phyloP scores from a whole-genome alignment of 805 yeast species.

The Candida dajiaensis region DNA sequence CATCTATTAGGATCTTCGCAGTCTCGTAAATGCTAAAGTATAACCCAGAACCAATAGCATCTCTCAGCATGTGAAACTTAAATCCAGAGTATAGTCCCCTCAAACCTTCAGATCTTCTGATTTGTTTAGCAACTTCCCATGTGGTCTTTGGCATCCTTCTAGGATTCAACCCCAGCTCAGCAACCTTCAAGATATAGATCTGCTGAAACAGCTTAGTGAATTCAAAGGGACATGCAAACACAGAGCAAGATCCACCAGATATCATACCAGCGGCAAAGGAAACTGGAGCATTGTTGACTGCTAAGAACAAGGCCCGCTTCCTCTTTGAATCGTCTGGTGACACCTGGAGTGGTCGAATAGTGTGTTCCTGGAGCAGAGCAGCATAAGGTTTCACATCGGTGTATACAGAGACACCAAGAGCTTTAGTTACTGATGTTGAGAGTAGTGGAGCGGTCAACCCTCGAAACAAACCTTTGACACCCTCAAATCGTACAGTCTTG shows the following conservation, averaged over 20 bases:
- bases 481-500: conserved; percentile 54
- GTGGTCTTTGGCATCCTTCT: conserved; percentile 31
- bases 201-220: conserved; percentile 79
- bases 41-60: conserved; percentile 62
- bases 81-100: conserved; percentile 69
- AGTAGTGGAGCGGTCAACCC: conserved; percentile 73
- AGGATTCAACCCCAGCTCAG: conserved; percentile 25
- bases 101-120: conserved; percentile 54
- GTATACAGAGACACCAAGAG: conserved; percentile 61
- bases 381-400: conserved; percentile 45
- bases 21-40: conserved; percentile 76
- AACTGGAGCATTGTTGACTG: conserved; percentile 38
- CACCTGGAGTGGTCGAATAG: conserved; percentile 13
- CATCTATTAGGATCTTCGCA: conserved; percentile 44
- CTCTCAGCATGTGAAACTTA: conserved; percentile 61
- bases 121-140: conserved; percentile 42
- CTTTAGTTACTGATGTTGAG: conserved; percentile 58
- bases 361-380: conserved; percentile 15
- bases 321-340: conserved; percentile 7
- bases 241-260: conserved; percentile 60
- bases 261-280: conserved; percentile 52
- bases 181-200: conserved; percentile 40
- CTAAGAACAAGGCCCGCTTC: conserved; percentile 10
- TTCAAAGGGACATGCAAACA: conserved; percentile 80
- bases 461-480: conserved; percentile 63